Base-by-base conservation (phyloP, 805 yeast genomes). In the Metschnikowia rubicola region DNA sequence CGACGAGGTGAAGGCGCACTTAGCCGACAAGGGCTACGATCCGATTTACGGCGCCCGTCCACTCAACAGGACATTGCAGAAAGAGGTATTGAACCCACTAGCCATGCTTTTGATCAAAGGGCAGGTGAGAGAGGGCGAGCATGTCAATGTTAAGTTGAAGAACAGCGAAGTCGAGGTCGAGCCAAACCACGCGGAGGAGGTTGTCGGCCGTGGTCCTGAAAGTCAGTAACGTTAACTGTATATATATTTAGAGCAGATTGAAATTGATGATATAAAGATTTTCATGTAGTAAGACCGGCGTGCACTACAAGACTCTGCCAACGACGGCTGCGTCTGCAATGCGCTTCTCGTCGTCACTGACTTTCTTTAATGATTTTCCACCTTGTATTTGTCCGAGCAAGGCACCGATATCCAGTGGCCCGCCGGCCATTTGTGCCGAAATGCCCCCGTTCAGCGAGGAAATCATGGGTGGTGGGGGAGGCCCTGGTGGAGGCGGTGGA, bases 11-110 rank as follows among this genome's bases (percentile, higher is more conserved):
- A 88, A 86, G 63, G 78, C 75, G 11, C 84, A 94, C 85, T 72
- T 94, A 34, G 83, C 92, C 4, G 82, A 84, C 29, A 74, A 86
- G 54, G 99, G 99, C 3, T 94, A 92, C 64, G 97, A 92, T 61
- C 87, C 88, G 30, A 66, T 84, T 37, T 94, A 92, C 61, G 99
- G 99, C 57, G 99, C 99, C 0, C 80, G 99, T 62, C 99, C 99
- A 10, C 76, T 94, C 65, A 92, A 94, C 73, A 80, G 99, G 59
- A 77, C 90, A 43, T 82, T 92, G 50, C 96, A 90, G 64, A 88
- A 85, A 71, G 70, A 77, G 52, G 63, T 94, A n/a, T 73, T 94
- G 65, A 91, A 91, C 63, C 96, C 97, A 21, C 77, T 94, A 79
- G 96, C 98, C 3, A 75, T 80, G 59, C 70, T 77, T 57, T 63